phyloP scores from a whole-genome alignment of 2,329 filamentous ascomycete species.

The Aspergillus sp. region DNA sequence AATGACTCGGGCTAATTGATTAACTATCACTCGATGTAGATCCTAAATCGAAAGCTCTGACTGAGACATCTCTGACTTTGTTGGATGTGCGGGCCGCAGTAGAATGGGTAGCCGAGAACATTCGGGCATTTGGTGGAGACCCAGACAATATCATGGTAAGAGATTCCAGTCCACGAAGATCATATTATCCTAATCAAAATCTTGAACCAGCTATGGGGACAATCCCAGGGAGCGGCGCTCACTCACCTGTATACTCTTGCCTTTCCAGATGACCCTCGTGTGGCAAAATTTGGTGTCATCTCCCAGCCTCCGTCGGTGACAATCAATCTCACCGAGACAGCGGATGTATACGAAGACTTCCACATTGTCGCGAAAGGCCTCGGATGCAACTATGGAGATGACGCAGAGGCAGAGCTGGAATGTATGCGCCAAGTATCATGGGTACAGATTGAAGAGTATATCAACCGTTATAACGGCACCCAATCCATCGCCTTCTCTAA shows the following conservation, averaged over 20 bases:
- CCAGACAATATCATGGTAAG: not conserved
- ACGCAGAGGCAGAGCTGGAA: not conserved
- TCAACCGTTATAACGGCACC: conserved; percentile 26
- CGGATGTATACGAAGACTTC: conserved; percentile 6
- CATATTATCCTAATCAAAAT: too few species aligned
- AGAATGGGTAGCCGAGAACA: conserved; percentile 2
- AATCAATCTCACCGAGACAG: conserved; percentile 12
- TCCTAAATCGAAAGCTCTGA: not conserved
- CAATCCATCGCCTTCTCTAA: conserved; percentile 24
- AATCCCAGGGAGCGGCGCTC: conserved; percentile 26
- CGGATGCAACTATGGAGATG: not conserved
- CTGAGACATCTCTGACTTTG: not conserved
- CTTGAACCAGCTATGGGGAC: conserved; percentile 26
- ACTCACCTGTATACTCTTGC: conserved; percentile 28
- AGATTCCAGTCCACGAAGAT: not conserved
- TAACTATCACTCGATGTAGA: too few species aligned
- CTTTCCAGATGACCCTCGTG: conserved; percentile 22
- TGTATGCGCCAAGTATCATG: conserved; percentile 8
- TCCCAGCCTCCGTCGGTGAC: conserved; percentile 25
- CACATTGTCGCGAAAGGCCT: not conserved
- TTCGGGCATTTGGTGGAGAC: not conserved
- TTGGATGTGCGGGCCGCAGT: not conserved
- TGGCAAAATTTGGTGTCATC: conserved; percentile 18
- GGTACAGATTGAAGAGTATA: conserved; percentile 29
- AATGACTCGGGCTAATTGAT: too few species aligned